Conservation (phyloP, 1,284 basidiomycete genomes). For the Rhodotorula mucilaginosa region DNA sequence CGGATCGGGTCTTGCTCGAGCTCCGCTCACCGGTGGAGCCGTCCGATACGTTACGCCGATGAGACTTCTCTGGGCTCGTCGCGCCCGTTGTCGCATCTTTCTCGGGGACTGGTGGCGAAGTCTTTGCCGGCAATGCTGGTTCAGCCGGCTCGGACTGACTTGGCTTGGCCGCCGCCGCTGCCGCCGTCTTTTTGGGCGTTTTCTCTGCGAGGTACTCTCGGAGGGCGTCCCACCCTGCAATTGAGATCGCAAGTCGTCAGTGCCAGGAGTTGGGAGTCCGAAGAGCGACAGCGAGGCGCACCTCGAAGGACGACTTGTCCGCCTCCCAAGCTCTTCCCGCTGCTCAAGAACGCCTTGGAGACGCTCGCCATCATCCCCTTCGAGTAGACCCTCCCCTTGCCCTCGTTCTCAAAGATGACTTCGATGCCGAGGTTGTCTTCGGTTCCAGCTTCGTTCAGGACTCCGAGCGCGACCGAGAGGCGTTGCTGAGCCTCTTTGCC, state of each 20-base stretch:
- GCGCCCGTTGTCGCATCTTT: background rate
- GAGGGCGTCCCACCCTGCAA: constrained; percentile 40
- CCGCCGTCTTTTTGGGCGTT: constrained; percentile 19
- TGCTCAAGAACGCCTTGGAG: constrained; percentile 26
- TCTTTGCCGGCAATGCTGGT: background rate
- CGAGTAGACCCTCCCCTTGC: constrained; percentile 43
- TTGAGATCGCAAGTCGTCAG: background rate
- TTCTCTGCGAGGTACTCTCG: constrained; percentile 26
- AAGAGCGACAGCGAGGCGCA: background rate
- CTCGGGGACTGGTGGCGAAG: background rate
- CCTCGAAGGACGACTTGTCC: constrained; percentile 37
- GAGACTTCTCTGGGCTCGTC: background rate
- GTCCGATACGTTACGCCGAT: background rate
- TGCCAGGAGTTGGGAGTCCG: no score
- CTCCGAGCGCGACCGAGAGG: constrained; percentile 46
- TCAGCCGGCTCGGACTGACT: no score
- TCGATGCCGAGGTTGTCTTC: constrained; percentile 43
- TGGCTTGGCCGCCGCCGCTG: background rate
- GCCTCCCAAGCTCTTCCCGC: constrained; percentile 20
- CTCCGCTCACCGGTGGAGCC: background rate
- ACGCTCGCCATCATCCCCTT: constrained; percentile 28
- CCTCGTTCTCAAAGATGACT: constrained; percentile 46
- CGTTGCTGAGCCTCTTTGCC: constrained; percentile 41
- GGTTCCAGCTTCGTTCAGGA: constrained; percentile 26
- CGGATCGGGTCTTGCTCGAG: constrained; percentile 2